phyloP scores from a whole-genome alignment of 768 basidiomycete species.

The Leccinellum albellum region DNA sequence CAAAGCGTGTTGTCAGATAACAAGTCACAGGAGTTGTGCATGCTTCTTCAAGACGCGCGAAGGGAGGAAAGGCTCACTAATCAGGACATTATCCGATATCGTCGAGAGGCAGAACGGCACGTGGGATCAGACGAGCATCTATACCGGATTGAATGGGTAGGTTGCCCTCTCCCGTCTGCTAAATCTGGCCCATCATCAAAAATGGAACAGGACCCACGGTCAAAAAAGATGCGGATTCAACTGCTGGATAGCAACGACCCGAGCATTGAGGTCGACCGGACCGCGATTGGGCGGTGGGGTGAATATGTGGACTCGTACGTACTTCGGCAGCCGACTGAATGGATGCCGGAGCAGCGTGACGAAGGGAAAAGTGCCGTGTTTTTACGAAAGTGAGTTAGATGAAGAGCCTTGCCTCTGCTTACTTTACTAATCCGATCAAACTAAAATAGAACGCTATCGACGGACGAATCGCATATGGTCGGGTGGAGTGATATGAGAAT shows the following conservation, averaged over 20 bases:
- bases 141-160: conserved; percentile 78
- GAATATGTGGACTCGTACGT: conserved; percentile 75
- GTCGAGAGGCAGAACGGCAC: conserved; percentile 74
- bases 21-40: conserved; percentile 84
- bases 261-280: conserved; percentile 54
- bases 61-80: conserved; percentile 47
- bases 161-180: conserved; percentile 14
- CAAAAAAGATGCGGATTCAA: conserved; percentile 56
- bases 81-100: conserved; percentile 71
- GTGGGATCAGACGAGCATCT: conserved; percentile 73
- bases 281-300: conserved; percentile 56
- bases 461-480: conserved; percentile 23
- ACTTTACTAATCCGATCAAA: conserved; percentile 23
- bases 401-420: conserved; percentile 5
- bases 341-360: conserved; percentile 45
- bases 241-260: conserved; percentile 62
- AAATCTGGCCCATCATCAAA: conserved; percentile 8
- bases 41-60: conserved; percentile 65
- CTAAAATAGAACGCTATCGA: conserved; percentile 52
- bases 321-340: conserved; percentile 67
- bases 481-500: conserved; percentile 35
- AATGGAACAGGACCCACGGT: conserved; percentile 47
- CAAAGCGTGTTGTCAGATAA: conserved; percentile 82
- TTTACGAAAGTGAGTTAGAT: conserved; percentile 52
- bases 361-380: conserved; percentile 42